These are phyloP conservation scores for Dissoconium aciculare DNA, from an alignment of 2,329 filamentous ascomycete species.

Conservation along the genomic window DNA sequence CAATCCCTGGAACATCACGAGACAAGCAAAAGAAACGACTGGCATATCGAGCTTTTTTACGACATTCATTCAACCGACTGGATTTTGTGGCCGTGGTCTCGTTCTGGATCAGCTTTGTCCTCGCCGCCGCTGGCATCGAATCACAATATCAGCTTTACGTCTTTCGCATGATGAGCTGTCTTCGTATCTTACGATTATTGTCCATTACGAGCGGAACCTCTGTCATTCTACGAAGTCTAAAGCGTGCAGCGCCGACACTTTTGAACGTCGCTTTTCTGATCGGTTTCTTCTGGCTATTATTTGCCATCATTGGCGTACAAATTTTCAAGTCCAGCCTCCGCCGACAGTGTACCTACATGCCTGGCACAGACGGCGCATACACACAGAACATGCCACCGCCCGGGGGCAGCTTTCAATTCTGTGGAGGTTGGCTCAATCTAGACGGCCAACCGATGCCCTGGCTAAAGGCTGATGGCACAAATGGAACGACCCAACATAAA, in stretches of 20 bases:
- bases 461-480: slow-evolving; percentile 42
- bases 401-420: slow-evolving; percentile 56
- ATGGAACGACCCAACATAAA: slow-evolving; percentile 46
- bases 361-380: slow-evolving; percentile 28
- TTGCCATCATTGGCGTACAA: slow-evolving; percentile 92
- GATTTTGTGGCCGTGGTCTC: slow-evolving; percentile 91
- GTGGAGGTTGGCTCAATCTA: slow-evolving; percentile 63
- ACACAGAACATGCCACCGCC: slow-evolving; percentile 13
- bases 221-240: slow-evolving; percentile 85
- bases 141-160: slow-evolving; percentile 60
- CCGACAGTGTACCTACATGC: slow-evolving; percentile 34
- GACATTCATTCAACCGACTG: slow-evolving; percentile 88
- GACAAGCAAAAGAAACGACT: slow-evolving; percentile 72
- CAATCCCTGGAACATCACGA: slow-evolving; percentile 46
- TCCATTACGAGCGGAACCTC: slow-evolving; percentile 86
- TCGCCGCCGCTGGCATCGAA: slow-evolving; percentile 58
- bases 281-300: slow-evolving; percentile 92
- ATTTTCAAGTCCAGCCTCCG: slow-evolving; percentile 54
- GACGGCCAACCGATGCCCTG: slow-evolving; percentile 48
- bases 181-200: slow-evolving; percentile 82
- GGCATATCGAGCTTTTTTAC: slow-evolving; percentile 77
- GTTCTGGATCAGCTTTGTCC: slow-evolving; percentile 78
- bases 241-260: slow-evolving; percentile 82
- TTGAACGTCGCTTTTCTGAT: slow-evolving; percentile 90
- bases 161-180: slow-evolving; percentile 90